phyloP scores from a whole-genome alignment of 2,329 filamentous ascomycete genomes.

The Verticillium alfalfae region DNA sequence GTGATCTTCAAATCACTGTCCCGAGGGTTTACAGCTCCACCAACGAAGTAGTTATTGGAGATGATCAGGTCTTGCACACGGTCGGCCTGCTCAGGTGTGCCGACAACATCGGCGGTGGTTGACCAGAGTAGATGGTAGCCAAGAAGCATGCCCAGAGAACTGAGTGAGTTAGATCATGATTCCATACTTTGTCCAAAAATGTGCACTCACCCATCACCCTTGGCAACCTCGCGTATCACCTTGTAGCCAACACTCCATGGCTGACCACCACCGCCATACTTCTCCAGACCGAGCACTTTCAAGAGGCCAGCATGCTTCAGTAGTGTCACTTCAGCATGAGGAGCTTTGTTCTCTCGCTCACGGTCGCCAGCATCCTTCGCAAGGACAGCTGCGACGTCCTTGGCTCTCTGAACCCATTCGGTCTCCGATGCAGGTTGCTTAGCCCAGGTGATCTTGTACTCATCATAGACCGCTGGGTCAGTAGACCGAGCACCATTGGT shows the following conservation, averaged over 20 bases:
- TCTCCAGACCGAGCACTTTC: conserved; percentile 29
- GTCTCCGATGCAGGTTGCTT: conserved; percentile 20
- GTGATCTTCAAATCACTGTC: conserved; percentile 56
- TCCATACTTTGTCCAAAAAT: no score
- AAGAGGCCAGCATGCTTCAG: conserved; percentile 34
- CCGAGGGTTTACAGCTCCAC: conserved; percentile 60
- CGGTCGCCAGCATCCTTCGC: conserved; percentile 23
- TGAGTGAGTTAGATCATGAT: conserved; percentile 9
- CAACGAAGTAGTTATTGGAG: conserved; percentile 60
- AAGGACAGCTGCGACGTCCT: conserved; percentile 29
- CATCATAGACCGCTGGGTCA: conserved; percentile 29
- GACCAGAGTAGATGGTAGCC: conserved; percentile 63
- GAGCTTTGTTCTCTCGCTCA: conserved; percentile 32
- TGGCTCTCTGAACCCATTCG: conserved; percentile 31
- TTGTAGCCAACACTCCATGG: conserved; percentile 48
- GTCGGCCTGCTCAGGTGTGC: conserved; percentile 54
- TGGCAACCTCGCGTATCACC: conserved; percentile 56
- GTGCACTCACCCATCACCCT: conserved; percentile 48
- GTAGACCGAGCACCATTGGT: conserved; percentile 11
- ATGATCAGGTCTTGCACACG: conserved; percentile 51
- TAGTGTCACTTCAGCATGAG: conserved; percentile 30
- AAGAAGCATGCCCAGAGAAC: conserved; percentile 58
- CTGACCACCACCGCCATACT: conserved; percentile 37
- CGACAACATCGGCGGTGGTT: conserved; percentile 54
- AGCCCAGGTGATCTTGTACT: conserved; percentile 28